Conservation (phyloP, 2,329 filamentous ascomycete species). For the Moelleriella libera region DNA sequence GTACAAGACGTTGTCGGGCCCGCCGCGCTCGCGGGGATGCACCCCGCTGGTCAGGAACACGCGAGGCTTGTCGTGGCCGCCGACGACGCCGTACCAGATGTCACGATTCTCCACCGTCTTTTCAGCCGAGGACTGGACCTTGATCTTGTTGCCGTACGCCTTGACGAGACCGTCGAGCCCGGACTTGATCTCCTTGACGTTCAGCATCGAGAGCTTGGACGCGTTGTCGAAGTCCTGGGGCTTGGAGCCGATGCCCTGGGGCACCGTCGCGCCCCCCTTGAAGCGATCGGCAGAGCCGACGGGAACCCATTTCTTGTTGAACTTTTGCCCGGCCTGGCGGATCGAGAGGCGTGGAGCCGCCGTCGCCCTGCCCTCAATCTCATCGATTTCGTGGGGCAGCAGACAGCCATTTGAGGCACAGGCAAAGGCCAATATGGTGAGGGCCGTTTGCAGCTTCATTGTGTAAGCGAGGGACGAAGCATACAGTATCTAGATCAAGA, state of each 20-base stretch:
- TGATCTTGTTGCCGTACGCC: constrained; percentile 19
- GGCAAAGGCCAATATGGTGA: no score
- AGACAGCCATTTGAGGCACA: no score
- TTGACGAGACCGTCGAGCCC: constrained; percentile 26
- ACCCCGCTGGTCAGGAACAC: constrained; percentile 39
- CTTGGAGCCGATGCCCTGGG: background rate
- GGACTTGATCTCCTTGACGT: constrained; percentile 26
- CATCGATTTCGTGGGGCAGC: no score
- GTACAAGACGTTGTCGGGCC: constrained; percentile 40
- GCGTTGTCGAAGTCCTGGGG: constrained; percentile 10
- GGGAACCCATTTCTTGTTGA: no score
- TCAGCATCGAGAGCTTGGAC: constrained; percentile 23
- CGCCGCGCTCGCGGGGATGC: constrained; percentile 44
- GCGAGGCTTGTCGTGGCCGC: constrained; percentile 28
- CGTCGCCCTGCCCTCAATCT: no score
- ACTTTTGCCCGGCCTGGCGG: no score
- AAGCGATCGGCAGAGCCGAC: no score
- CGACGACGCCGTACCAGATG: constrained; percentile 21
- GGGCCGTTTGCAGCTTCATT: no score
- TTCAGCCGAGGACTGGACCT: constrained; percentile 25
- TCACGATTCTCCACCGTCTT: constrained; percentile 25
- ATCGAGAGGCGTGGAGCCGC: no score
- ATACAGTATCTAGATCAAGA: no score
- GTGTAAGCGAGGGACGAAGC: no score
- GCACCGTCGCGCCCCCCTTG: no score